Percentiles rank a stretch among this genome's conserved stretches.
Conservation (phyloP, 805 yeast genomes). For the Myxozyma neglecta region DNA sequence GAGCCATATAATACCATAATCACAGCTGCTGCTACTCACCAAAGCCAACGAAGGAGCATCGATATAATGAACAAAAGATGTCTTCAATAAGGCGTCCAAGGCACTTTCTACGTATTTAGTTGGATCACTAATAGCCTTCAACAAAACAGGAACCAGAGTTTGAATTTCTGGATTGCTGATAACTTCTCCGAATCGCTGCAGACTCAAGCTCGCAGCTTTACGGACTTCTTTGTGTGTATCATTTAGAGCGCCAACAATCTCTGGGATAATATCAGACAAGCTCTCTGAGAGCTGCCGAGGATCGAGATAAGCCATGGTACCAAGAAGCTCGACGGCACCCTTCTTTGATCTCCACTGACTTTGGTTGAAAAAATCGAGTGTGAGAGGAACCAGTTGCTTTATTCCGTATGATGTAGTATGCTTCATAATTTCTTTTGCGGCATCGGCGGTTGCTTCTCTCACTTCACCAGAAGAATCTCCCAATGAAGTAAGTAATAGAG, state of each 20-base stretch:
- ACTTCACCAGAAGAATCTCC: conserved; percentile 88
- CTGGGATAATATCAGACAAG: conserved; percentile 87
- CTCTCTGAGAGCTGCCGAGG: conserved; percentile 92
- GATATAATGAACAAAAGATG: conserved; percentile 94
- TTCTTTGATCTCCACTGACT: conserved; percentile 94
- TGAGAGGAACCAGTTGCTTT: conserved; percentile 84
- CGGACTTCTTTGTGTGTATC: conserved; percentile 97
- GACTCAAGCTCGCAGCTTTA: conserved; percentile 85
- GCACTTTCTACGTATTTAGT: conserved; percentile 87
- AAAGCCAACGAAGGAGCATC: conserved; percentile 97
- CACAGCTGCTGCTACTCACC: conserved; percentile 42
- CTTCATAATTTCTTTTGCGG: conserved; percentile 86
- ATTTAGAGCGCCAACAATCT: conserved; percentile 89
- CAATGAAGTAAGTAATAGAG: conserved; percentile 71
- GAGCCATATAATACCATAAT: neutral
- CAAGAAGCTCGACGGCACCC: conserved; percentile 93
- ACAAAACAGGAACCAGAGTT: conserved; percentile 77
- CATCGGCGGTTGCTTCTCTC: conserved; percentile 81
- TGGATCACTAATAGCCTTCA: conserved; percentile 95
- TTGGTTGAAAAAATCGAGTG: conserved; percentile 80
- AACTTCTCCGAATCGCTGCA: conserved; percentile 93
- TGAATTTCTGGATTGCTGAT: conserved; percentile 97
- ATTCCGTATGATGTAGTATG: conserved; percentile 91
- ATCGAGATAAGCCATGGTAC: conserved; percentile 96
- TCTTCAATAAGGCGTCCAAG: conserved; percentile 76